Percentiles rank a stretch among this genome's conserved stretches.
These are phyloP conservation scores for Chaetomiaceae sp. DNA, from an alignment of 2,329 filamentous ascomycete species.

Conservation along the genomic window DNA sequence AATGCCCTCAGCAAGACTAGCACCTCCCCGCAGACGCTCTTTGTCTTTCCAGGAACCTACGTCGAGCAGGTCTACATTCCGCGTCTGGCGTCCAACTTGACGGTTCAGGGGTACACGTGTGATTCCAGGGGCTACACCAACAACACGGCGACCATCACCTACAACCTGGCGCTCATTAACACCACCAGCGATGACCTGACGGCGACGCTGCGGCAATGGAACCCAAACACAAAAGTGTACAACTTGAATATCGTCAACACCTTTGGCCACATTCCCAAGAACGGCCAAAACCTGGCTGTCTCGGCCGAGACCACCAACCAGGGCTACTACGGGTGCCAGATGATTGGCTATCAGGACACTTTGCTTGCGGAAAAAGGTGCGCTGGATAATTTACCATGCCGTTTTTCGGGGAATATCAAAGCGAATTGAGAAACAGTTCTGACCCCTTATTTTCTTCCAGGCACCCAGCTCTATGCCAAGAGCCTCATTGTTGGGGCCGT, in stretches of 20 bases:
- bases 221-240: background rate
- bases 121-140: background rate
- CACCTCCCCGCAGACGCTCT: background rate
- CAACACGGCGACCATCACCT: background rate
- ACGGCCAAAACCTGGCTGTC: background rate
- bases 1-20: background rate
- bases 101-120: background rate
- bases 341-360: background rate
- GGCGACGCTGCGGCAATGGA: background rate
- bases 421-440: no score
- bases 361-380: background rate
- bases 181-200: background rate
- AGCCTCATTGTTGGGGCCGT: background rate
- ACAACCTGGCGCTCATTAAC: background rate
- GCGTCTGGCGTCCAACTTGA: background rate
- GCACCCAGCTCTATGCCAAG: background rate
- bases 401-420: no score
- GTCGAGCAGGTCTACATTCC: background rate
- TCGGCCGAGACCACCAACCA: background rate
- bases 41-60: background rate
- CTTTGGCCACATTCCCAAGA: background rate
- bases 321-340: background rate
- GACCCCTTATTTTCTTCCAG: background rate
- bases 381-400: no score
- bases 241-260: slow-evolving; percentile 4